Percentiles rank a stretch among this genome's conserved stretches.
phyloP scores from a whole-genome alignment of 2,329 filamentous ascomycete genomes.

The Hirsutella thompsonii region DNA sequence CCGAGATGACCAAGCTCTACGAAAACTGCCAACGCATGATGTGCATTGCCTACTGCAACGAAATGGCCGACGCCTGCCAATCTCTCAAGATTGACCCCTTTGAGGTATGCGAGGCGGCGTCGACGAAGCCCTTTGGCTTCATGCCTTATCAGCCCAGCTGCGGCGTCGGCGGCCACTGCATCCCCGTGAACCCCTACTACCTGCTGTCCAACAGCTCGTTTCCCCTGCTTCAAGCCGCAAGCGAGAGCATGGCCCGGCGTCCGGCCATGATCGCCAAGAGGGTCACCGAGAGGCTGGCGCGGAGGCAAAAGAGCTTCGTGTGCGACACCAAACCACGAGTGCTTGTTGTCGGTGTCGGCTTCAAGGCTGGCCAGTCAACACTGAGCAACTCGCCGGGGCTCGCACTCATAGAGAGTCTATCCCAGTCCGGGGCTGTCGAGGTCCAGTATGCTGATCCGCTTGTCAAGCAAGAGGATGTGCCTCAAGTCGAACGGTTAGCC shows the following conservation, averaged over 20 bases:
- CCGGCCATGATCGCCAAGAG: background rate
- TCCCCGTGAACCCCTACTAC: background rate
- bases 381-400: background rate
- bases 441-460: conserved; percentile 30
- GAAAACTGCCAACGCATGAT: conserved; percentile 46
- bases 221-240: background rate
- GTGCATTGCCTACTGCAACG: conserved; percentile 39
- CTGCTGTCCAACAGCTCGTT: background rate
- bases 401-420: conserved; percentile 22
- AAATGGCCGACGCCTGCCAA: conserved; percentile 40
- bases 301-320: background rate
- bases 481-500: conserved; percentile 23
- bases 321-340: background rate
- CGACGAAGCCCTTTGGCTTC: background rate
- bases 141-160: background rate
- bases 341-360: background rate
- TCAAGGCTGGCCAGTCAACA: background rate
- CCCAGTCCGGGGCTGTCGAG: conserved; percentile 21
- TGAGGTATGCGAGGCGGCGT: background rate
- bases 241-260: background rate
- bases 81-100: conserved; percentile 29
- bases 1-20: conserved; percentile 45
- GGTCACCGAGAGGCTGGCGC: background rate
- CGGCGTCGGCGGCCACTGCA: background rate
- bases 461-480: conserved; percentile 27